A percentile compares a stretch with the other conserved stretches of the same genome.
Evolutionary conservation across 139 green algal species (phyloP).

Genomic region (Chlorella sp.): DNA sequence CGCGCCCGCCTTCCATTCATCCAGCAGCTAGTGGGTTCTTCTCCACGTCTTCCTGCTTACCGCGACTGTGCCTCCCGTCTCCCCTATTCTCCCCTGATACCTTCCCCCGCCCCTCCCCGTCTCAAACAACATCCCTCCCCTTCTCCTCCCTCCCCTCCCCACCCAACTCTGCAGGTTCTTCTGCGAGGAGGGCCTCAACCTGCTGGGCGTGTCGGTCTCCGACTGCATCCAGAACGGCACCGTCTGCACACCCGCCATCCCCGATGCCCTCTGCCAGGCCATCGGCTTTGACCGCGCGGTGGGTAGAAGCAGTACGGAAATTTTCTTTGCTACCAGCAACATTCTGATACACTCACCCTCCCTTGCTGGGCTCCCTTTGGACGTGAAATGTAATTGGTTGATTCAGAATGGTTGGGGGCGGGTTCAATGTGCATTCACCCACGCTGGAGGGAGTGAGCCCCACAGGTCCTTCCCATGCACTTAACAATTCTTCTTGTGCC

Average conservation of each 20-base stretch:
- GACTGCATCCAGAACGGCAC: slow-evolving; percentile 25
- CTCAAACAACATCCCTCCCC: neutral
- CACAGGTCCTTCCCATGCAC: neutral
- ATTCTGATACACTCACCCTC: no score
- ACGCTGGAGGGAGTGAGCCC: no score
- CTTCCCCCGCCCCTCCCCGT: neutral
- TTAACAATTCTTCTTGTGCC: neutral
- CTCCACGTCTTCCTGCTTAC: no score
- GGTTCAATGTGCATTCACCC: neutral
- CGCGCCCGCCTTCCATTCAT: neutral
- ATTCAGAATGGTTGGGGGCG: neutral
- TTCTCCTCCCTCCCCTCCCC: neutral
- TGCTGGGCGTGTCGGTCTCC: slow-evolving; percentile 16
- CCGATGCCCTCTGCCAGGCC: neutral
- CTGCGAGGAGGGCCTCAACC: slow-evolving; percentile 6
- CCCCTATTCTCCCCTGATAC: neutral
- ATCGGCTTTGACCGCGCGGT: neutral
- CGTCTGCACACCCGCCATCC: neutral
- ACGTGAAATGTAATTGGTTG: no score
- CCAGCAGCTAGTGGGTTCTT: neutral
- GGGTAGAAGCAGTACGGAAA: neutral
- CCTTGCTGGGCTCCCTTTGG: no score
- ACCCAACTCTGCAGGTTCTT: slow-evolving; percentile 27
- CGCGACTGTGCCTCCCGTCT: no score
- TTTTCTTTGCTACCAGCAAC: no score